A percentile compares a stretch with the other conserved stretches of the same genome.
Conservation (phyloP, 2,329 filamentous ascomycete genomes). For the Parastagonospora nodorum region DNA sequence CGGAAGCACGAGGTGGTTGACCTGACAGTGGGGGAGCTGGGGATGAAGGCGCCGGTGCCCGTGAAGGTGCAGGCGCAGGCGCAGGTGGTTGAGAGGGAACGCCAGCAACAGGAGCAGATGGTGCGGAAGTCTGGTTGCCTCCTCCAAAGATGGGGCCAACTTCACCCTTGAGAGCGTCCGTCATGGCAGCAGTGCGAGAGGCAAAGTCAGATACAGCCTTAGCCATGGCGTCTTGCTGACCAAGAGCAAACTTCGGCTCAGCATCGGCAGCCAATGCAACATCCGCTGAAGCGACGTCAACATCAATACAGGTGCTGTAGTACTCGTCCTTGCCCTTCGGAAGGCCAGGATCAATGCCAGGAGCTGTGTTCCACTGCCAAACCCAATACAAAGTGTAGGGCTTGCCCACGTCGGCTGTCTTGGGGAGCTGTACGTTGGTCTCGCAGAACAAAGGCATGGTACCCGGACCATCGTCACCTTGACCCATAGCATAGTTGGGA, state of each 20-base stretch:
- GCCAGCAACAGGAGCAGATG: constrained; percentile 1
- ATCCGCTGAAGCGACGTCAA: constrained; percentile 50
- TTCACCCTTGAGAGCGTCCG: constrained; percentile 32
- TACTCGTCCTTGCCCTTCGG: constrained; percentile 59
- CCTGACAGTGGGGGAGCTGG: background rate
- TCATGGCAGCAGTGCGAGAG: constrained; percentile 47
- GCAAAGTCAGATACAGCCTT: constrained; percentile 47
- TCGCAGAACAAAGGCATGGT: constrained; percentile 75
- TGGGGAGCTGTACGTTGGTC: constrained; percentile 76
- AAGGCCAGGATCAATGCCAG: constrained; percentile 43
- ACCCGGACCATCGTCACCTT: constrained; percentile 39
- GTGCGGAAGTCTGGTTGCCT: constrained; percentile 11
- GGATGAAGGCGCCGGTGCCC: background rate
- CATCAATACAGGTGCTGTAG: constrained; percentile 64
- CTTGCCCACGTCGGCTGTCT: constrained; percentile 64
- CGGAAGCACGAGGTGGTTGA: background rate
- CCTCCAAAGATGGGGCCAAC: constrained; percentile 31
- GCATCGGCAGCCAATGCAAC: constrained; percentile 22
- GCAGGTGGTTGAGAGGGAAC: background rate
- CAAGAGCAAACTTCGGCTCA: constrained; percentile 28
- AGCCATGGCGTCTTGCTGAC: constrained; percentile 51
- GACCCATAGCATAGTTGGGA: constrained; percentile 60
- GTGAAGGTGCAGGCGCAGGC: background rate
- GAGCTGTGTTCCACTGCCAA: constrained; percentile 75
- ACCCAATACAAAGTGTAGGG: constrained; percentile 91